Evolutionary conservation across 352 stramenopile genomes (phyloP).

Genomic region (Phytopythium boreale): DNA sequence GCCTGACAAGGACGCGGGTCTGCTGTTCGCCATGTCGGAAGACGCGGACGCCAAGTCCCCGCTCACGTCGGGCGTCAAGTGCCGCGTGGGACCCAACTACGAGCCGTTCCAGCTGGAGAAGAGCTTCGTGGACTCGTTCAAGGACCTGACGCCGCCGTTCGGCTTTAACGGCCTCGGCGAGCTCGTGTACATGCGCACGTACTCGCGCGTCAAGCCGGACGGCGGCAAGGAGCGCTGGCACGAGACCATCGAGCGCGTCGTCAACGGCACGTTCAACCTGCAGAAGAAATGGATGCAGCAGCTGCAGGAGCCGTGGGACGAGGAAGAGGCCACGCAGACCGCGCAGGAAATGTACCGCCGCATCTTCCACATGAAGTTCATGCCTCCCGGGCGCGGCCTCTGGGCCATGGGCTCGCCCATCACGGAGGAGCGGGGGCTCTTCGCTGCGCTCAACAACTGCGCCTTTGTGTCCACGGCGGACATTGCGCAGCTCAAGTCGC

Average conservation of each 20-base stretch:
- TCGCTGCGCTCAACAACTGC: constrained; percentile 92
- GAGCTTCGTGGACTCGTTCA: constrained; percentile 56
- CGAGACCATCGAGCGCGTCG: constrained; percentile 91
- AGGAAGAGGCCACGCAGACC: constrained; percentile 31
- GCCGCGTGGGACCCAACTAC: constrained; percentile 15
- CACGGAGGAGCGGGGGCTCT: constrained; percentile 81
- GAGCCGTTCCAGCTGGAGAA: constrained; percentile 21
- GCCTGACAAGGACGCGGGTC: constrained; percentile 2
- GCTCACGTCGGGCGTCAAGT: constrained; percentile 13
- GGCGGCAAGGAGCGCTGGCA: constrained; percentile 85
- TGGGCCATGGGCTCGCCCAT: constrained; percentile 94
- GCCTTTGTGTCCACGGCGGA: constrained; percentile 90
- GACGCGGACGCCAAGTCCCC: constrained; percentile 3
- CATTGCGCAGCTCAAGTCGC: constrained; percentile 46
- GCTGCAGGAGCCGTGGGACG: constrained; percentile 65
- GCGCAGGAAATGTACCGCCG: constrained; percentile 91
- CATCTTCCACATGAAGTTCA: constrained; percentile 95
- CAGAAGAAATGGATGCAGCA: constrained; percentile 84
- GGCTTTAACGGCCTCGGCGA: constrained; percentile 94
- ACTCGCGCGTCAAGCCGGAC: constrained; percentile 83
- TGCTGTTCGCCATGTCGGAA: constrained; percentile 5
- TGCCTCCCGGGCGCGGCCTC: constrained; percentile 89
- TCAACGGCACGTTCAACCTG: constrained; percentile 94
- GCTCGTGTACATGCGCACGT: constrained; percentile 91
- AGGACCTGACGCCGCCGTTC: constrained; percentile 64